Evolutionary conservation across 768 basidiomycete species (phyloP), one percentile per base, ranked within the genome.

Genomic region (Tulasnella sp.): DNA sequence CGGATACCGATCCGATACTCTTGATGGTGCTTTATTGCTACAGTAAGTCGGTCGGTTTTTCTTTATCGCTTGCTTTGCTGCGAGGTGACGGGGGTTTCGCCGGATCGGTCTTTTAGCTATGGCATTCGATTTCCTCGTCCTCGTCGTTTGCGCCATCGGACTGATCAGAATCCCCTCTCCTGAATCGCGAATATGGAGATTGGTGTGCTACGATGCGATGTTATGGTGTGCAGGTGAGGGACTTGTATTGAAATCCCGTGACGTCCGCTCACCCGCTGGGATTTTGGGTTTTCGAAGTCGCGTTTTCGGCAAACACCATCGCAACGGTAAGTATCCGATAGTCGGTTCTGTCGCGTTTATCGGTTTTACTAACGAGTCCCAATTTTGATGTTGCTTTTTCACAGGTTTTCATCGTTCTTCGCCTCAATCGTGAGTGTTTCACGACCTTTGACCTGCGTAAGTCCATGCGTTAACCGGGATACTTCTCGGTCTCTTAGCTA

Each of bases 21-120:
- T 87, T 93, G 64, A 89, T 90, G 3, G 85, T 85, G n/a, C 87
- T 88, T 5, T 92, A 91, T 82, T 90, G 91, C 78, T 92, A 92
- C 79, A 79, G 79, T 79, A 40, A 22, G 79, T 75, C 49, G 22
- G 49, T 22, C 4, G 5, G 4, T 22, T n/a, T n/a, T 2, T 3
- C 49, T n/a, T n/a, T 42, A 22, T 25, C 29, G 25, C n/a, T 42
- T 25, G 11, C 72, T 25, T 40, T 29, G n/a, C n/a, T n/a, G n/a
- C 11, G 25, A 1, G 19, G 38, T 54, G 11, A 25, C 19, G 22
- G 42, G 36, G 68, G 74, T 36, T 42, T 45, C 39, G 34, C 14
- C 3, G 54, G 17, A 72, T 64, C 34, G 14, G 25, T 36, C 15
- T 34, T 31, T 11, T 25, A 77, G 87, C 89, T 67, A 93, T 93